Evolutionary conservation across 2,329 filamentous ascomycete species (phyloP).

Genomic region (Aspergillus sp.): DNA sequence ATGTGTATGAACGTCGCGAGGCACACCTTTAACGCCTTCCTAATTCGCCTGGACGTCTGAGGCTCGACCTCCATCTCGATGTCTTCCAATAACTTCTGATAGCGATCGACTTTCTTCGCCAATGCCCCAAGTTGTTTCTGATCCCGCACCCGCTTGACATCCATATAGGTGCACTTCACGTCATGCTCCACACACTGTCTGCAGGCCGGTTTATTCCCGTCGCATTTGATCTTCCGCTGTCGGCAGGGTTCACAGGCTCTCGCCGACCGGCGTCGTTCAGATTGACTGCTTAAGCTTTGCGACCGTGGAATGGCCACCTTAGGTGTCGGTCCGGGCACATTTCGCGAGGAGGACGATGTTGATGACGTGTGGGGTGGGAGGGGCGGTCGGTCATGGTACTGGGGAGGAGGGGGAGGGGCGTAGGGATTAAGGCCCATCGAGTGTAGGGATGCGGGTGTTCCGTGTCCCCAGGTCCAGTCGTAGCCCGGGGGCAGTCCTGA

Average conservation of each 20-base stretch:
- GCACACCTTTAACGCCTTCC: conserved; percentile 27
- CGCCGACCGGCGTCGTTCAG: conserved; percentile 28
- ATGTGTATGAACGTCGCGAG: neutral
- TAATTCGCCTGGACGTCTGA: conserved; percentile 21
- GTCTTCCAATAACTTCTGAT: conserved; percentile 28
- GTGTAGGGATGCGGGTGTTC: neutral
- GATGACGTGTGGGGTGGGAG: conserved; percentile 7
- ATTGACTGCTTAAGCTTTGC: conserved; percentile 14
- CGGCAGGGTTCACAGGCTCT: conserved; percentile 38
- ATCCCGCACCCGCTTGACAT: conserved; percentile 37
- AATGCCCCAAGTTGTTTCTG: conserved; percentile 31
- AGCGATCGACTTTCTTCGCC: conserved; percentile 23
- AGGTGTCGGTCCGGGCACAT: neutral
- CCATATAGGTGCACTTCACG: conserved; percentile 28
- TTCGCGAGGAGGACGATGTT: conserved; percentile 7
- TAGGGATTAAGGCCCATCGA: conserved; percentile 10
- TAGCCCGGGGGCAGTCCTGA: neutral
- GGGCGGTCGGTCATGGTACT: neutral
- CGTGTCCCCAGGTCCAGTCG: conserved; percentile 13
- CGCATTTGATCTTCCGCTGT: conserved; percentile 37
- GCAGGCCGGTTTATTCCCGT: conserved; percentile 29
- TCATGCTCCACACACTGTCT: conserved; percentile 28
- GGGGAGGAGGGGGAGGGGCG: neutral
- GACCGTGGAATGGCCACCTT: conserved; percentile 34
- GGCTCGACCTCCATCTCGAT: conserved; percentile 26